Base-by-base conservation (phyloP, 2,329 filamentous ascomycete species). In the Fusarium bulbicola region DNA sequence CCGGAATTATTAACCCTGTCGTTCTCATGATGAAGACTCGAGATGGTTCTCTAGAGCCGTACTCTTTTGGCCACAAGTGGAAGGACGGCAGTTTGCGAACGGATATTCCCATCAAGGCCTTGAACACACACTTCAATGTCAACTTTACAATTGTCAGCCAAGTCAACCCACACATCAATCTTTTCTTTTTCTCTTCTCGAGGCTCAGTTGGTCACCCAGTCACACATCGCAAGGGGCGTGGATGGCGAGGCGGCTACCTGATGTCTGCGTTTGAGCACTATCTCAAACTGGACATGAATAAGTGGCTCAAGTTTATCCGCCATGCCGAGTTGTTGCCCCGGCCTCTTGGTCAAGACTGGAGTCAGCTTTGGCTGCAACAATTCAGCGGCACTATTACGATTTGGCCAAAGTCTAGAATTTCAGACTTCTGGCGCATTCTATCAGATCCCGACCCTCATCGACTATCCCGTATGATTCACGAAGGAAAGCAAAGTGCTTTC, bases 21-120 rank as follows among this genome's bases (percentile, higher is more conserved):
- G 95, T 99, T 3, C 90, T 99, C 13, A 93, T 94, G 86, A 95
- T 97, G 86, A 97, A 97, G 84, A 93, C 89, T 59, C 86, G 87
- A 24, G 89, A 95, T 67, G 95, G 95, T 3, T 91, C 86, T 5
- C 86, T 99, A 8, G 90, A 91, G 1, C 96, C 96, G 0, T 99
- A 97, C 82, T 97, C 94, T 1, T 99, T 99, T 79, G 96, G 96
- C 0, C 95, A 98, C 85, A 98, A 98, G 84, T 99, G 96, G 96
- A 99, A 99, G 82, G 96, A 99, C 80, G 96, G 96, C 59, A 96
- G 93, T 75, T 84, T 99, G 61, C 90, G 96, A 42, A 99, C 96
- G 3, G 96, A 99, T 79, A 98, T 99, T 34, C 96, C 96, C 0
- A 90, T 99, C 78, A 96, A 95, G 82, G 93, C 95, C 4, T 87